Base-by-base conservation (phyloP, 2,329 filamentous ascomycete genomes). In the Phialophora verrucosa region DNA sequence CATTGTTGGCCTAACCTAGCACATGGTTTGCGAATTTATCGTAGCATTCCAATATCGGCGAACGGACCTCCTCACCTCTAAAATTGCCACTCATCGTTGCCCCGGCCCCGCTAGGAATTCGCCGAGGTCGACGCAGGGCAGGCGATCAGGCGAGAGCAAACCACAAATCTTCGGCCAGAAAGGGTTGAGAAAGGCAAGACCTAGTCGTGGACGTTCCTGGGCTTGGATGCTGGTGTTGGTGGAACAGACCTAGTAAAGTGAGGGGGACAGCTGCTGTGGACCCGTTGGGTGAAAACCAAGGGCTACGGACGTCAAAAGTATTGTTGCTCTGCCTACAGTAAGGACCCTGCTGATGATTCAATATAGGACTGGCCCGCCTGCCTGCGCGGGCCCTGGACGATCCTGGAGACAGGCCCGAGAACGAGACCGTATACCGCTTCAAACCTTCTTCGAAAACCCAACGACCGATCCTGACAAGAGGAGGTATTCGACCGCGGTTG, bases 291-390 rank as follows among this genome's bases (percentile, higher is more conserved):
- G 59, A 49, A 57, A 29, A 59, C 42, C 59, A 63, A 63, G 60
- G 47, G 31, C 51, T 20, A 42, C 59, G 35, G n/a, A 32, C 11
- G 17, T 20, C 42, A 63, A 61, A 63, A 61, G 56, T 60, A 61
- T 63, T 68, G 66, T 63, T 64, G 60, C 61, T 63, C 57, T 49
- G 56, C 62, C 66, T 62, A 63, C 61, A 54, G 29, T n/a, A 44
- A 54, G 59, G 58, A 51, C 42, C 51, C 17, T 63, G 63, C 63
- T 68, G 53, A 68, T 44, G 17, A 44, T 29, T 35, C 32, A 14
- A 27, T 53, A 38, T 20, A 61, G 59, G 51, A 27, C 42, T 54
- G 23, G 29, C 25, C 59, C 42, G 23, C 27, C 59, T 42, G 23
- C 27, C 44, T 51, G 49, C 49, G 49, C 3, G 54, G 62, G 31